Evolutionary conservation across 2,329 filamentous ascomycete genomes (phyloP), one percentile per base, ranked within the genome.

Genomic region (Hypoxylon sp.): DNA sequence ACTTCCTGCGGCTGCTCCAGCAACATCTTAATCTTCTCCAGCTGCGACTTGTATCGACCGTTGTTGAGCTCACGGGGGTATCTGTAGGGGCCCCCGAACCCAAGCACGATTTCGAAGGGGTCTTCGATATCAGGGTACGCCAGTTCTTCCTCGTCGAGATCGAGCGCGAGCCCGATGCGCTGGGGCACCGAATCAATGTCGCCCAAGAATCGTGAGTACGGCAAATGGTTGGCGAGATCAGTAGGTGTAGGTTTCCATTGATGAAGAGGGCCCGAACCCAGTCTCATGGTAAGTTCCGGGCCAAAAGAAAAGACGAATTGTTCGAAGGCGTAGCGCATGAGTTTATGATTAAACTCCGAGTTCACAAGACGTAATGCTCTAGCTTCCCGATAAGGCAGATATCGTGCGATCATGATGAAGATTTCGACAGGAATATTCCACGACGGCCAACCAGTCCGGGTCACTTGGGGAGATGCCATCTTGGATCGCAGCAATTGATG

Each of bases 121-220:
- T 79, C 78, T 70, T 90, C 89, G n/a, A 80, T 70, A 1, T 85
- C 86, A 6, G 88, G 86, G 22, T 79, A 76, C 11, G 78, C 76
- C 10, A 84, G 72, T 13, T 76, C 78, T 39, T 76, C 74, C 71
- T 90, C 85, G 57, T 85, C 83, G n/a, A 91, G 81, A 70, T 91
- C 89, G 64, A 91, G 87, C 22, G 87, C 87, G 72, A 92, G 84
- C 4, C 87, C 89, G 70, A 90, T 91, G 55, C 83, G 84, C 26
- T 79, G 78, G 58, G 92, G 89, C 56, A 87, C 82, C 28, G 78
- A 77, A 10, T 86, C 87, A 73, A 90, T 89, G 15, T 83, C 82
- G 67, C 86, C 76, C 68, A 90, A 89, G 30, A 90, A 83, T 62
- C 85, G 80, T 72, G 75, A 75, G 6, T 64, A 73, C 6, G 66